A percentile compares a stretch with the other conserved stretches of the same genome.
phyloP scores from a whole-genome alignment of 208 protist genomes.

The Trypanosoma brucei region DNA sequence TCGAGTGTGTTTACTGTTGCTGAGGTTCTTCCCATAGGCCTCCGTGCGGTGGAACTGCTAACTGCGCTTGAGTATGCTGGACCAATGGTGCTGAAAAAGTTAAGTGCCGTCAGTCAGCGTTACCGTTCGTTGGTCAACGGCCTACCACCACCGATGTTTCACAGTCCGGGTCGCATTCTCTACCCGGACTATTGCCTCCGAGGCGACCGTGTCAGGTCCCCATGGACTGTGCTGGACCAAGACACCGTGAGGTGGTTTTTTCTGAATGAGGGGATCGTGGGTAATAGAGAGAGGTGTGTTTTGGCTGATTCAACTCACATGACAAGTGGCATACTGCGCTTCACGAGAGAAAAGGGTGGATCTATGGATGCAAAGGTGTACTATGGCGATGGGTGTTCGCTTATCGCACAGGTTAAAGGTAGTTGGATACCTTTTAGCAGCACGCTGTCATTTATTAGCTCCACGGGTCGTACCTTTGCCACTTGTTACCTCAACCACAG shows the following conservation, averaged over 20 bases:
- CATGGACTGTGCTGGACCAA: conserved; percentile 58
- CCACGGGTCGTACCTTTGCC: conserved; percentile 49
- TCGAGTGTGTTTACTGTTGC: conserved; percentile 39
- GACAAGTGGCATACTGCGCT: conserved; percentile 35
- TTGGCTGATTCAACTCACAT: conserved; percentile 28
- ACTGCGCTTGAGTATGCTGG: conserved; percentile 70
- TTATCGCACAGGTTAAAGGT: conserved; percentile 55
- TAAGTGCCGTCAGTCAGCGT: conserved; percentile 51
- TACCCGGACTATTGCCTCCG: conserved; percentile 74
- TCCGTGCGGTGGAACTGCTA: conserved; percentile 64
- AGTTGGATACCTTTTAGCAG: conserved; percentile 69
- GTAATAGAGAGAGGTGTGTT: conserved; percentile 56
- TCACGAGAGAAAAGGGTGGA: conserved; percentile 42
- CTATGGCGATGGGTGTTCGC: conserved; percentile 50
- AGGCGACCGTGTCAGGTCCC: conserved; percentile 47
- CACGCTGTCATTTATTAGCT: conserved; percentile 55
- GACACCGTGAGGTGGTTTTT: conserved; percentile 50
- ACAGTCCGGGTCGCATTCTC: conserved; percentile 24
- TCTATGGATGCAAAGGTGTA: conserved; percentile 51
- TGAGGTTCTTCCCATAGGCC: conserved; percentile 42
- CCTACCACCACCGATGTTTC: conserved; percentile 66
- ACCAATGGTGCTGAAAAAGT: conserved; percentile 49
- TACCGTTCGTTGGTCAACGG: conserved; percentile 66
- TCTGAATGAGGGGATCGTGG: conserved; percentile 42
- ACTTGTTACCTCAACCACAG: conserved; percentile 31